A percentile compares a stretch with the other conserved stretches of the same genome.
These are phyloP conservation scores for Stagonosporopsis tanaceti DNA, from an alignment of 2,329 filamentous ascomycete species.

Conservation along the genomic window DNA sequence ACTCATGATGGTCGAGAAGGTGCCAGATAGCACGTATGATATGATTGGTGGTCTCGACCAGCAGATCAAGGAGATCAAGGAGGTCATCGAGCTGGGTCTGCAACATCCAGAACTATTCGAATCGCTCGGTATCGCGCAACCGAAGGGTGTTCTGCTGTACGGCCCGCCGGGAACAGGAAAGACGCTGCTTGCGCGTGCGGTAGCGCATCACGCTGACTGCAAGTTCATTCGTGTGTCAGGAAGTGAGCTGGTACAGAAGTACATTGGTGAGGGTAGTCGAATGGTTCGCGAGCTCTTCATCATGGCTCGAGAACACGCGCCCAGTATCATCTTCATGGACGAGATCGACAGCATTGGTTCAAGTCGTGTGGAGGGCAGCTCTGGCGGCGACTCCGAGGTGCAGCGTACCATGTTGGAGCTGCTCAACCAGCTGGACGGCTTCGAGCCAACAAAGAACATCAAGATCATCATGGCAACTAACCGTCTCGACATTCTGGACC, in stretches of 20 bases:
- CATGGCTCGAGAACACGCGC: conserved; percentile 97
- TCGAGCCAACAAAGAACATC: conserved; percentile 99
- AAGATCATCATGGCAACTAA: conserved; percentile 99
- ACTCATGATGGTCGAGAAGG: conserved; percentile 99
- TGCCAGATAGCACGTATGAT: conserved; percentile 99
- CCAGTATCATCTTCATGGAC: conserved; percentile 99
- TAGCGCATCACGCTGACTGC: conserved; percentile 98
- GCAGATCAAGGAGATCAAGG: conserved; percentile 99
- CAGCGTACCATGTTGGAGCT: conserved; percentile 98
- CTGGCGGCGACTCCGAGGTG: conserved; percentile 95
- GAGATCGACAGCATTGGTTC: conserved; percentile 99
- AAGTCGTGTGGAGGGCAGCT: conserved; percentile 93
- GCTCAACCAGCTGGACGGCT: conserved; percentile 97
- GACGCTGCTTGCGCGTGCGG: conserved; percentile 91
- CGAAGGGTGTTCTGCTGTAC: conserved; percentile 96
- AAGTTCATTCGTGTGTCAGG: conserved; percentile 98
- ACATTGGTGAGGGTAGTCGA: conserved; percentile 95
- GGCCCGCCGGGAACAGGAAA: conserved; percentile 97
- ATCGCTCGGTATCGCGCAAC: conserved; percentile 97
- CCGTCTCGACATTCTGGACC: conserved; percentile 95
- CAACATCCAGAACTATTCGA: conserved; percentile 99
- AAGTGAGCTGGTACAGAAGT: conserved; percentile 97
- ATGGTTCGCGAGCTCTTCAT: conserved; percentile 99
- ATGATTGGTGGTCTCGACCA: conserved; percentile 99
- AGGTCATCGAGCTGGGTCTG: conserved; percentile 97